phyloP scores from a whole-genome alignment of 1,284 basidiomycete genomes.

The Sporisorium iseilematis-ciliati region DNA sequence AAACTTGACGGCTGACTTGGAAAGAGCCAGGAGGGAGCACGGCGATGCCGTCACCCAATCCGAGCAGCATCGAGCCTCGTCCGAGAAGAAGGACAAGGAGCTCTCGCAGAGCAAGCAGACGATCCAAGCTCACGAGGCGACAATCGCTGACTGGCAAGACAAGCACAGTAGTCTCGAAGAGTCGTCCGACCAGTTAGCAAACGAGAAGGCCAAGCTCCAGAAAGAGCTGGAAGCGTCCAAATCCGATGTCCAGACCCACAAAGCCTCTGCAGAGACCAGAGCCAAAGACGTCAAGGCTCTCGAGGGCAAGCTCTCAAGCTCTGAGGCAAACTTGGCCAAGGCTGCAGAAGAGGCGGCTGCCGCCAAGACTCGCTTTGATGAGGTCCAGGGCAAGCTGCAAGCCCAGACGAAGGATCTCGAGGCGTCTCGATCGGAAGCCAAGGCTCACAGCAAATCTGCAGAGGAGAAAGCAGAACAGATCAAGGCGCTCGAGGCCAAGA shows the following conservation, averaged over 20 bases:
- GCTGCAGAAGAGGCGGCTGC: constrained; percentile 15
- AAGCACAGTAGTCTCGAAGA: constrained; percentile 23
- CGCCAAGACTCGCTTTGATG: constrained; percentile 18
- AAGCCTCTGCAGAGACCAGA: constrained; percentile 17
- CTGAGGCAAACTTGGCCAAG: constrained; percentile 23
- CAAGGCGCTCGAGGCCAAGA: constrained; percentile 23
- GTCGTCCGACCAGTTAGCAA: constrained; percentile 6
- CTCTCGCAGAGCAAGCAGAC: constrained; percentile 19
- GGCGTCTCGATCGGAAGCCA: constrained; percentile 14
- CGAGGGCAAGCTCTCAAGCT: constrained; percentile 15
- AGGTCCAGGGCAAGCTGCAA: constrained; percentile 29
- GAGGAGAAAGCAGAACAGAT: constrained; percentile 25
- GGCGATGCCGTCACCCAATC: constrained; percentile 11
- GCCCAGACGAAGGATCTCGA: constrained; percentile 21
- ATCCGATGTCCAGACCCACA: constrained; percentile 14
- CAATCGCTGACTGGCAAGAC: constrained; percentile 15
- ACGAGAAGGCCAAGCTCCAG: constrained; percentile 18
- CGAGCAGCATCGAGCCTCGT: constrained; percentile 13
- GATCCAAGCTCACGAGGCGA: constrained; percentile 19
- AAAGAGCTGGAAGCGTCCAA: constrained; percentile 22
- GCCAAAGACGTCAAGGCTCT: constrained; percentile 28
- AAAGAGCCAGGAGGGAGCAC: constrained; percentile 20
- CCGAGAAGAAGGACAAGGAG: constrained; percentile 23
- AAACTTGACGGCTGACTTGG: constrained; percentile 16
- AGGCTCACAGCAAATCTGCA: constrained; percentile 19